phyloP scores from a whole-genome alignment of 2,329 filamentous ascomycete genomes.

The Magnaporthiopsis rhizophila region DNA sequence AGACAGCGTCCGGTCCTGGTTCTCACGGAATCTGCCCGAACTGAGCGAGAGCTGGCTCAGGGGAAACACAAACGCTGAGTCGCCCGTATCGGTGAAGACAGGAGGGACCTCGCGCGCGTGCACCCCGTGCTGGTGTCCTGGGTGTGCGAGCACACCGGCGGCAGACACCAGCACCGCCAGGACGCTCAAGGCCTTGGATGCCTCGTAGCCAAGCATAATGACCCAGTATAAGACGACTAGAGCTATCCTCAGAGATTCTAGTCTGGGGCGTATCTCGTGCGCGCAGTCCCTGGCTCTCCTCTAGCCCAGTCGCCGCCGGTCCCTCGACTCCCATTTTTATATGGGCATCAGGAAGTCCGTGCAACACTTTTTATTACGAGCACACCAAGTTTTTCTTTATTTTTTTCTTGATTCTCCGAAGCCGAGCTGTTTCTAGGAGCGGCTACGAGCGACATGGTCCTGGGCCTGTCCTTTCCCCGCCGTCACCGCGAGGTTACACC shows the following conservation, averaged over 20 bases:
- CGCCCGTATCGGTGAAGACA: slow-evolving; percentile 1
- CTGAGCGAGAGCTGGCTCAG: slow-evolving; percentile 30
- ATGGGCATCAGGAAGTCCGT: neutral
- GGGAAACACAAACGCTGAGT: slow-evolving; percentile 22
- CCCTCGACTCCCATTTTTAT: neutral
- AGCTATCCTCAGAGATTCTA: neutral
- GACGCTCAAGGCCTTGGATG: neutral
- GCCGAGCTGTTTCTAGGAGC: neutral
- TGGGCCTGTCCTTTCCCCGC: neutral
- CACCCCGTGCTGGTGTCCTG: neutral
- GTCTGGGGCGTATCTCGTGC: neutral
- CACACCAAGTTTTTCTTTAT: too few relatives aligned
- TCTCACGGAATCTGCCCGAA: slow-evolving; percentile 27
- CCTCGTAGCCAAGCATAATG: neutral
- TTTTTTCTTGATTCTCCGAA: neutral
- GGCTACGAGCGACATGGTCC: neutral
- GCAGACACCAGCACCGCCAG: neutral
- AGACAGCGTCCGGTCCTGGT: slow-evolving; percentile 36
- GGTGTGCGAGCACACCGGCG: neutral
- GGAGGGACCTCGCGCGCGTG: neutral
- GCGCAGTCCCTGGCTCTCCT: neutral
- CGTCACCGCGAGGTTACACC: neutral
- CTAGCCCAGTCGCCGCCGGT: neutral
- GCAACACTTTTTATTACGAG: too few relatives aligned
- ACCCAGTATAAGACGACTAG: neutral